A percentile compares a stretch with the other conserved stretches of the same genome.
These are phyloP conservation scores for Cenchrus purpureus DNA, from an alignment of 176 grass and related monocot genomes.

Conservation along the genomic window DNA sequence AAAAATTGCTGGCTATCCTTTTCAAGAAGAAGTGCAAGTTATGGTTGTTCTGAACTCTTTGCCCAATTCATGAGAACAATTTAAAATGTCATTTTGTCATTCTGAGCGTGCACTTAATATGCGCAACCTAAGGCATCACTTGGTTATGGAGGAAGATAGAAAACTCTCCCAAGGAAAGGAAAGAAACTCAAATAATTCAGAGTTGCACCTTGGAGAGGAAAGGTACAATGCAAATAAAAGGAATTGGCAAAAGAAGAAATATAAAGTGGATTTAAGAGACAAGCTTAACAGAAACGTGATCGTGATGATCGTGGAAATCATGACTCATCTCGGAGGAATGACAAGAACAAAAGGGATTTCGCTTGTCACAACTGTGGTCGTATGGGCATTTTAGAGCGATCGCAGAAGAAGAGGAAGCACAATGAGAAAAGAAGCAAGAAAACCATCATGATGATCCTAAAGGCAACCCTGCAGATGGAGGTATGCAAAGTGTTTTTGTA, in stretches of 20 bases:
- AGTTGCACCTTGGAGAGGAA: constrained; percentile 23
- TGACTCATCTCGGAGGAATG: not conserved
- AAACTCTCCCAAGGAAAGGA: not conserved
- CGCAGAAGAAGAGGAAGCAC: not conserved
- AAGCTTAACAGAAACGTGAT: not conserved
- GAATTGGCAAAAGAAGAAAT: not conserved
- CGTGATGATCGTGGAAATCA: not conserved
- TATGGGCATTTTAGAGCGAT: not conserved
- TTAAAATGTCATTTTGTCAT: not conserved
- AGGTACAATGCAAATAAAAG: not conserved
- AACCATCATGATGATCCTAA: not conserved
- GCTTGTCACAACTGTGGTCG: not conserved
- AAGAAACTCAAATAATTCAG: not conserved
- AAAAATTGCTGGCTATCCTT: not conserved
- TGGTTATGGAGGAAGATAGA: not conserved
- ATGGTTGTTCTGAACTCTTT: not conserved
- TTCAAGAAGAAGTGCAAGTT: not conserved
- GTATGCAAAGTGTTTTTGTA: not conserved
- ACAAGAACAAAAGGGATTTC: not conserved
- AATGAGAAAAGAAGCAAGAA: not conserved
- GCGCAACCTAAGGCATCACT: not conserved
- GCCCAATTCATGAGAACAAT: not conserved
- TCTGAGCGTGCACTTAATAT: not conserved
- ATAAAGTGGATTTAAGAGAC: not conserved
- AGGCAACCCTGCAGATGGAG: not conserved